These are phyloP conservation scores for Casuarina cunninghamiana DNA, from an alignment of 306 rosid species.

Conservation along the genomic window DNA sequence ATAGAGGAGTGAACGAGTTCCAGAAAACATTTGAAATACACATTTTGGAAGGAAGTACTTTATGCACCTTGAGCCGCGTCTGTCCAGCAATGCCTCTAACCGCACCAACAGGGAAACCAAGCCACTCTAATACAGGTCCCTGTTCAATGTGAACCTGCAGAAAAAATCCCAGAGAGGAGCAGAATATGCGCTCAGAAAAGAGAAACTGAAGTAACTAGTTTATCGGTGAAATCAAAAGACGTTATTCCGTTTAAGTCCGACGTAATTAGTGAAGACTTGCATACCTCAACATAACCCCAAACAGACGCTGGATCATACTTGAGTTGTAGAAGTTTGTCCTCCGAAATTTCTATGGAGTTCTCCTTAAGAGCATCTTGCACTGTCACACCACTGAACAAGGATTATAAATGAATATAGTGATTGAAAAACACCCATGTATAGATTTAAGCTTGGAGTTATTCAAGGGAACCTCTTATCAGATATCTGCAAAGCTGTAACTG, in stretches of 20 bases:
- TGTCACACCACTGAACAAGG: slow-evolving; percentile 53
- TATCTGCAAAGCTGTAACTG: slow-evolving; percentile 56
- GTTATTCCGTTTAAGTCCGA: not conserved
- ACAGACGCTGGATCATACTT: slow-evolving; percentile 82
- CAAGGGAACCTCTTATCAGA: slow-evolving; percentile 76
- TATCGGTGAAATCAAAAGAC: not conserved
- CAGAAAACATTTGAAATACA: no score
- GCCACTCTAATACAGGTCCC: slow-evolving; percentile 83
- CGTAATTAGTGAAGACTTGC: not conserved
- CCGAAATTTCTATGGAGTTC: slow-evolving; percentile 59
- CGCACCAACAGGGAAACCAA: slow-evolving; percentile 84
- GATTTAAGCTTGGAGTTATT: slow-evolving; percentile 12
- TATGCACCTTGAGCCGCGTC: slow-evolving; percentile 72
- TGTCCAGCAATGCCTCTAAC: slow-evolving; percentile 98
- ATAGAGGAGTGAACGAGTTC: no score
- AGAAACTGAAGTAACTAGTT: not conserved
- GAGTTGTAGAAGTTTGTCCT: slow-evolving; percentile 60
- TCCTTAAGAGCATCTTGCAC: slow-evolving; percentile 64
- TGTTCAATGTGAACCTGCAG: slow-evolving; percentile 94
- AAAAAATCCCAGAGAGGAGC: not conserved
- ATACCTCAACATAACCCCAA: slow-evolving; percentile 94
- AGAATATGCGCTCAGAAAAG: slow-evolving; percentile 10
- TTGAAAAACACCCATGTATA: slow-evolving; percentile 3
- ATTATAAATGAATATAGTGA: slow-evolving; percentile 23
- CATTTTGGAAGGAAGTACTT: not conserved